These are phyloP conservation scores for Colletotrichum incanum DNA, from an alignment of 2,329 filamentous ascomycete species.

Conservation along the genomic window DNA sequence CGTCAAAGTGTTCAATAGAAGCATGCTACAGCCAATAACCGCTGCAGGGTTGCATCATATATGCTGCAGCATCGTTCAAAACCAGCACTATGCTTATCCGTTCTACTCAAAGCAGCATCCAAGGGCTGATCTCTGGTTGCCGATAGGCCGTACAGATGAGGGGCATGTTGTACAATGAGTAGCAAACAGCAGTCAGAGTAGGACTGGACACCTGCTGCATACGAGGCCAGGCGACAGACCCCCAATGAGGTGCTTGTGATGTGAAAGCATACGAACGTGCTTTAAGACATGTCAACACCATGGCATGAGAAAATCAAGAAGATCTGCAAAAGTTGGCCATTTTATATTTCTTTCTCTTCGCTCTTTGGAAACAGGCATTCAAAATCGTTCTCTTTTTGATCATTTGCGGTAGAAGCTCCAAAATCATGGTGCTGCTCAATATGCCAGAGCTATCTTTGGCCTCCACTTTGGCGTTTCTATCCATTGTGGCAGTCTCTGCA, in stretches of 20 bases:
- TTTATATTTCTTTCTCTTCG: no score
- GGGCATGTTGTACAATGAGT: not conserved
- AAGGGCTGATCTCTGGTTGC: not conserved
- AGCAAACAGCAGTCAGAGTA: not conserved
- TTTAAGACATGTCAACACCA: no score
- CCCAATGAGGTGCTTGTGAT: no score
- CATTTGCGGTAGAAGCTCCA: not conserved
- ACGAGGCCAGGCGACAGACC: no score
- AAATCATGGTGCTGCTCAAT: not conserved
- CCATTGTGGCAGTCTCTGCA: not conserved
- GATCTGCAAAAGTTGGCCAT: no score
- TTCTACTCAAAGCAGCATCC: not conserved
- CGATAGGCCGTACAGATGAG: conserved; percentile 2
- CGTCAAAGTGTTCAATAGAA: no score
- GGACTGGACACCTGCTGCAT: not conserved
- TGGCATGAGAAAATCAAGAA: no score
- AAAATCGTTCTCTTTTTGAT: no score
- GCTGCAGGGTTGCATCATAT: not conserved
- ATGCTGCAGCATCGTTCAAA: conserved; percentile 1
- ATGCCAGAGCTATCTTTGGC: not conserved
- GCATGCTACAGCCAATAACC: no score
- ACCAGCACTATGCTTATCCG: conserved; percentile 1
- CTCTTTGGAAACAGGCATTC: no score
- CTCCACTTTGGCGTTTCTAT: not conserved
- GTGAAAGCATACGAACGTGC: no score